Conservation (phyloP, 306 rosid species). For the Quercus suber region DNA sequence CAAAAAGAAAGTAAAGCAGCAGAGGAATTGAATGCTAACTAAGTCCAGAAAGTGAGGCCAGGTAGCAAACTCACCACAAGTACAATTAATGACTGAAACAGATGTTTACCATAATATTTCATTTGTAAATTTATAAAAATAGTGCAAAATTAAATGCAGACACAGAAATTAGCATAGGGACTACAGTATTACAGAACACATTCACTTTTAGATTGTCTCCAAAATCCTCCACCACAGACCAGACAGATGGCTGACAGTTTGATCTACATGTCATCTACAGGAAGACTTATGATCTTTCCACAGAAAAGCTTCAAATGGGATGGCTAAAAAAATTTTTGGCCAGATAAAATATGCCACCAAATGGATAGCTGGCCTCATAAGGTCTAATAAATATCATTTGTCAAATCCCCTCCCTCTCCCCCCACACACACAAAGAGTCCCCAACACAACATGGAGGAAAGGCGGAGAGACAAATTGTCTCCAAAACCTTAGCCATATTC, state of each 20-base stretch:
- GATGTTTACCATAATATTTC: not conserved
- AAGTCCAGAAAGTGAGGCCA: not conserved
- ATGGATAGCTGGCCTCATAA: not conserved
- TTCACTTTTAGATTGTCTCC: not conserved
- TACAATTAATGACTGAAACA: not conserved
- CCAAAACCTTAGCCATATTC: constrained; percentile 11
- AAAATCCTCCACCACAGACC: not conserved
- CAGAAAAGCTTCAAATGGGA: not conserved
- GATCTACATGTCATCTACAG: not conserved
- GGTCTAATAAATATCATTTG: not conserved
- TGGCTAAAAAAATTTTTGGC: not conserved
- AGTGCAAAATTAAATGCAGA: not conserved
- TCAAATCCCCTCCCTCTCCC: no score
- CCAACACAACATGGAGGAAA: not conserved
- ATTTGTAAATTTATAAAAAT: not conserved
- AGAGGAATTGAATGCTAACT: constrained; percentile 15
- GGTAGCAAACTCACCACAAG: not conserved
- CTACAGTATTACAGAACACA: not conserved
- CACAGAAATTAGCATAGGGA: not conserved
- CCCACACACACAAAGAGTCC: not conserved
- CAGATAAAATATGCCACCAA: no score
- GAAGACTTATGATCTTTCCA: not conserved
- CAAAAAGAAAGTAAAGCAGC: not conserved
- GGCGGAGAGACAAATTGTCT: not conserved
- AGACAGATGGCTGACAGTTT: not conserved